Evolutionary conservation across 352 stramenopile species (phyloP).

Genomic region (Phytophthora idaei): DNA sequence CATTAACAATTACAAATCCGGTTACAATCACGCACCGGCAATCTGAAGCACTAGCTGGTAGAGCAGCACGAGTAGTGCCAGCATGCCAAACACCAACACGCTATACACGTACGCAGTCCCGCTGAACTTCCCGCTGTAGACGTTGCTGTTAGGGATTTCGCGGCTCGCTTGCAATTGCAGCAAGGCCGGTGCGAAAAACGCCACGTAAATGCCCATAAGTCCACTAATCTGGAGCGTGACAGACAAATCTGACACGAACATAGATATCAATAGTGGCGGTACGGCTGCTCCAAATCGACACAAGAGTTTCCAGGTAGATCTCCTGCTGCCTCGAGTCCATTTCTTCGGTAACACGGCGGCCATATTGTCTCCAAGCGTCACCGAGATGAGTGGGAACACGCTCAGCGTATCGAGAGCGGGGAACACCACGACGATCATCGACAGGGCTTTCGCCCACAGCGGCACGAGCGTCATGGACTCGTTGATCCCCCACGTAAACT

Average conservation of each 20-base stretch:
- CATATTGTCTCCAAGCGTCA: constrained; percentile 92
- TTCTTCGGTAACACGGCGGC: constrained; percentile 55
- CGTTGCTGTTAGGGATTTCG: constrained; percentile 51
- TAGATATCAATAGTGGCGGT: constrained; percentile 76
- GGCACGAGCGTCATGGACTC: constrained; percentile 49
- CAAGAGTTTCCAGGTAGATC: constrained; percentile 67
- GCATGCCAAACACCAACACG: constrained; percentile 67
- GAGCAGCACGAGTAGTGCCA: constrained; percentile 66
- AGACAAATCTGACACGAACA: constrained; percentile 86
- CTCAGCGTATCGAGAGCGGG: constrained; percentile 90
- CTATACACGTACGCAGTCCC: constrained; percentile 54
- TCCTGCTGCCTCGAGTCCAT: constrained; percentile 44
- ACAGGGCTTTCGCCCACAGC: constrained; percentile 66
- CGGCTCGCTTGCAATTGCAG: constrained; percentile 62
- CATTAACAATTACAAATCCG: background rate
- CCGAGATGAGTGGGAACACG: constrained; percentile 92
- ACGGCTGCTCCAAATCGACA: constrained; percentile 81
- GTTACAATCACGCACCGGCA: background rate
- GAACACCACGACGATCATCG: constrained; percentile 89
- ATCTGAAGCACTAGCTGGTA: constrained; percentile 67
- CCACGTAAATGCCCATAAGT: constrained; percentile 79
- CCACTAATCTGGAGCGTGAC: constrained; percentile 89
- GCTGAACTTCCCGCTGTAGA: constrained; percentile 78
- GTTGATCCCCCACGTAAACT: constrained; percentile 86
- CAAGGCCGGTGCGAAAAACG: constrained; percentile 79